Evolutionary conservation across 192 early-diverging fungal species (phyloP), one percentile per base, ranked within the genome.

Genomic region (Spinellus fusiger): DNA sequence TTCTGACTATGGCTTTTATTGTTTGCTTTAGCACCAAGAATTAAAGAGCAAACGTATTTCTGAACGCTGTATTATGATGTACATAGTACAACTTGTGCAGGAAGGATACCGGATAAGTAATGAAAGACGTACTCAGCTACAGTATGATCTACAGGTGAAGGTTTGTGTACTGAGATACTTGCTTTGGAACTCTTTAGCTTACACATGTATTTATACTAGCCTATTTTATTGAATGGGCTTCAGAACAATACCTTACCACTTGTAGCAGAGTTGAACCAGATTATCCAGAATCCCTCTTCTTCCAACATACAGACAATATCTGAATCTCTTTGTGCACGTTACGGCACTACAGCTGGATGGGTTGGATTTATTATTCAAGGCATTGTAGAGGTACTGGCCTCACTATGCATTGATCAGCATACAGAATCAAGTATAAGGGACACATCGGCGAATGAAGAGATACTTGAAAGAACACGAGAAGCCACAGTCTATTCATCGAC

Each of bases 11-110:
- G 28, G 20, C n/a, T n/a, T n/a, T n/a, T n/a, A n/a, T n/a, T n/a
- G n/a, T n/a, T n/a, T n/a, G n/a, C n/a, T 25, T n/a, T 54, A 73
- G 29, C 70, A 76, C 38, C 35, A 60, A 26, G 25, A 31, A 1
- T 49, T 64, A 0, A 33, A 61, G 32, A 54, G 32, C 16, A 48
- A 66, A 22, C 57, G 65, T 3, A 59, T 49, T 22, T 23, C 57
- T 10, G 66, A 73, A 40, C 56, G 71, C 18, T 63, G 56, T 38
- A 48, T 73, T 22, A 68, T 73, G 65, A 67, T 67, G 50, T 73
- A 64, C 23, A 62, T 73, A 52, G 71, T 68, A 1, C 71, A 73
- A 60, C 47, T 73, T 4, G 55, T 67, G 18, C 71, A 73, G 34
- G 66, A 67, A 51, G 71, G 71, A 22, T 59, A 64, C 34, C 44